These are phyloP conservation scores for Truncatella angustata DNA, from an alignment of 2,329 filamentous ascomycete species.

Conservation along the genomic window DNA sequence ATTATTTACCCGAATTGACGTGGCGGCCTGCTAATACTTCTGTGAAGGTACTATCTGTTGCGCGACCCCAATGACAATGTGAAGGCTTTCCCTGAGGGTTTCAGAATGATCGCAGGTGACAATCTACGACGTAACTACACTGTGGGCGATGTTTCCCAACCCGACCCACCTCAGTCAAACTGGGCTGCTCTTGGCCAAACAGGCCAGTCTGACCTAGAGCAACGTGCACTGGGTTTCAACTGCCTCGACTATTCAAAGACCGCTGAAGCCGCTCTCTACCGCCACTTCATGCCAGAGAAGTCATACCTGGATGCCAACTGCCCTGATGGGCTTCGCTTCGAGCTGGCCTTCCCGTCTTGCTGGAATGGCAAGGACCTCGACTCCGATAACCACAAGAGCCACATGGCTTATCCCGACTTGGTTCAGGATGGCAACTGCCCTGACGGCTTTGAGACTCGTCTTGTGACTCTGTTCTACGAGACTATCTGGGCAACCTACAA, in stretches of 20 bases:
- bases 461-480: conserved; percentile 80
- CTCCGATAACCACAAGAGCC: conserved; percentile 54
- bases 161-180: conserved; percentile 63
- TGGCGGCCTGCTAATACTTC: not conserved
- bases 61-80: conserved; percentile 55
- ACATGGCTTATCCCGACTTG: conserved; percentile 76
- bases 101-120: conserved; percentile 81
- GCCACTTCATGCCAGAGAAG: conserved; percentile 81
- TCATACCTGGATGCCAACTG: conserved; percentile 77
- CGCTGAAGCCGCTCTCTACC: conserved; percentile 73
- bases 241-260: conserved; percentile 75
- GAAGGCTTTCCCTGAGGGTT: conserved; percentile 71
- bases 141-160: conserved; percentile 63
- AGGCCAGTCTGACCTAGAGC: conserved; percentile 64
- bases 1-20: too few relatives aligned
- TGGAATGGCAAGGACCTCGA: conserved; percentile 72
- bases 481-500: conserved; percentile 75
- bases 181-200: conserved; percentile 67
- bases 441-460: conserved; percentile 60
- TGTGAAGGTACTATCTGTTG: conserved; percentile 74
- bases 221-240: conserved; percentile 92
- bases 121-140: conserved; percentile 67
- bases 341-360: conserved; percentile 87
- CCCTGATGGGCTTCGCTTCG: conserved; percentile 74
- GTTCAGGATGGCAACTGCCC: conserved; percentile 79